Conservation (phyloP, 305 asterid genomes). For the Euphrasia arctica region DNA sequence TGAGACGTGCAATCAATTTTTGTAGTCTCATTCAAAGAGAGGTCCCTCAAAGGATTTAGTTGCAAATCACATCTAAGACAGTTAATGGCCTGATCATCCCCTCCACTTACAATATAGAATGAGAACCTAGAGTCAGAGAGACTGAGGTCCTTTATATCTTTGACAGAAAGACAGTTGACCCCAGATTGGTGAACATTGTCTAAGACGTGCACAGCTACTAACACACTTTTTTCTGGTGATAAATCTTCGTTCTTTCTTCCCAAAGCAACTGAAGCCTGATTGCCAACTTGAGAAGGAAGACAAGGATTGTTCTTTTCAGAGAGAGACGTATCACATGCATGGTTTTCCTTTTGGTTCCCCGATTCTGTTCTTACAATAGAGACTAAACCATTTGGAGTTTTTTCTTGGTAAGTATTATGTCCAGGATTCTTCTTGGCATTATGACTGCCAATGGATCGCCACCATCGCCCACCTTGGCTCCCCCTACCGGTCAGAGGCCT, state of each 20-base stretch:
- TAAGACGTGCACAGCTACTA: conserved; percentile 51
- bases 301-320: conserved; percentile 29
- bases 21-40: conserved; percentile 25
- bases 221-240: conserved; percentile 39
- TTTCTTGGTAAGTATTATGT: conserved; percentile 29
- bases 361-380: conserved; percentile 26
- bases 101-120: conserved; percentile 74
- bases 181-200: conserved; percentile 80
- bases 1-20: conserved; percentile 25
- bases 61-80: conserved; percentile 59
- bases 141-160: conserved; percentile 37
- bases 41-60: conserved; percentile 28
- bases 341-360: conserved; percentile 33
- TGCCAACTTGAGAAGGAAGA: conserved; percentile 26
- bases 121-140: conserved; percentile 37
- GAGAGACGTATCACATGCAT: conserved; percentile 28
- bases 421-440: conserved; percentile 41
- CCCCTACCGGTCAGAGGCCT: conserved; percentile 97
- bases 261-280: conserved; percentile 27
- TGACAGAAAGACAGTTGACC: conserved; percentile 75
- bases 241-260: conserved; percentile 37
- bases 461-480: conserved; percentile 91
- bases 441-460: conserved; percentile 55
- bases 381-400: conserved; percentile 27
- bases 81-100: conserved; percentile 89